These are phyloP conservation scores for Crithidia brevicula DNA, from an alignment of 208 protist genomes.

Conservation along the genomic window DNA sequence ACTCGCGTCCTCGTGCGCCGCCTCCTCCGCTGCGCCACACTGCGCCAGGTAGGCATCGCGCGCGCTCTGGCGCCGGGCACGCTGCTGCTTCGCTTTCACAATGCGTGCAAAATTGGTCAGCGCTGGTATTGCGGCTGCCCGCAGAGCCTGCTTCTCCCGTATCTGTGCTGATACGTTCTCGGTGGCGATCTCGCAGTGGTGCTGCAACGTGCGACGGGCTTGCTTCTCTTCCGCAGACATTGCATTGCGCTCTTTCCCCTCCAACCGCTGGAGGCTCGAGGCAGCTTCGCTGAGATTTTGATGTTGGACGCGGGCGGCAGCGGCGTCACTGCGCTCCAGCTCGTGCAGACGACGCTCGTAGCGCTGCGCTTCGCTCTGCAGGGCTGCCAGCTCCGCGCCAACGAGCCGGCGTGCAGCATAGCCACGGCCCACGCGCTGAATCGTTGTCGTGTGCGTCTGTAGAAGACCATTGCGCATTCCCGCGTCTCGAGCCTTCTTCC, in stretches of 20 bases:
- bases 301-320: constrained; percentile 8
- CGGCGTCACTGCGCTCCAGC: constrained; percentile 32
- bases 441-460: not conserved
- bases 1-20: constrained; percentile 2
- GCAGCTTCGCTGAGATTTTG: not conserved
- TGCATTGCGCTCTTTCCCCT: constrained; percentile 24
- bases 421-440: constrained; percentile 76
- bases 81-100: constrained; percentile 21
- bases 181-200: constrained; percentile 1
- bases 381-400: constrained; percentile 20
- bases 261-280: constrained; percentile 7
- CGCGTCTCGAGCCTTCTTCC: constrained; percentile 19
- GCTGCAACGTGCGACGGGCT: constrained; percentile 8
- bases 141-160: not conserved
- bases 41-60: constrained; percentile 15
- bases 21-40: constrained; percentile 3
- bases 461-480: not conserved
- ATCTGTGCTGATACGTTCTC: not conserved
- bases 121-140: not conserved
- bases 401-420: constrained; percentile 50
- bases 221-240: constrained; percentile 25
- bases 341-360: constrained; percentile 41
- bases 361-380: constrained; percentile 45
- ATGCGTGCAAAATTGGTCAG: constrained; percentile 15
- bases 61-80: not conserved